Base-by-base conservation (phyloP, 345 rosid genomes). In the Eutrema heterophyllum region DNA sequence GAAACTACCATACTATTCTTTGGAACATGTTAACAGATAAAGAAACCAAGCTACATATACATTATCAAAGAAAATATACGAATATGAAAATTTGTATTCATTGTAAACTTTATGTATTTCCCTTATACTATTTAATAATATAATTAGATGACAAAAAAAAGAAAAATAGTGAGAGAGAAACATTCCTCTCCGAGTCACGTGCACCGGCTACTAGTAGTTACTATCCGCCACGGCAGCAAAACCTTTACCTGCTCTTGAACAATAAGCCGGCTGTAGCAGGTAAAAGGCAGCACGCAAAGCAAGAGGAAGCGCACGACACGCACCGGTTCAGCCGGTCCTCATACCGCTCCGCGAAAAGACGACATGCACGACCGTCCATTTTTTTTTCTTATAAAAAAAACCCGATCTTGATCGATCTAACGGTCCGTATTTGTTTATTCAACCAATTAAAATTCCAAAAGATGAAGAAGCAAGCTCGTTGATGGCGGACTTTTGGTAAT, bases 271-370 rank as follows among this genome's bases (percentile, higher is more conserved):
- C 71, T 46, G 58, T 59, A 75, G 65, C 74, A 70, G 75, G 81
- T 71, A 16, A 44, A 38, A 68, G 48, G 44, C 73, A 50, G 44
- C 73, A 50, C 66, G 43, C 40, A 13, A n/a, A 38, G 13, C 78
- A 27, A 38, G 7, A 48, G 40, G 18, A 13, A 18, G 80, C 83
- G 62, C 67, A 44, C 44, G 72, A 81, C 88, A 81, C 45, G 81
- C 81, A 83, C 87, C 84, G 81, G 70, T 68, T 65, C 51, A 71
- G 65, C 81, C 78, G 81, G 82, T 86, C 13, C 40, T 4, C 41
- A 45, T 45, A 46, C 24, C 51, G 51, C 10, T 56, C 62, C 43
- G 62, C 53, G 9, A 32, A 4, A 53, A 46, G 30, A 39, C 76
- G 46, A 75, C 83, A 78, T 76, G 73, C 76, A 69, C 16, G 9